Conservation (phyloP, 2,329 filamentous ascomycete genomes). For the Coniochaeta ligniaria region DNA sequence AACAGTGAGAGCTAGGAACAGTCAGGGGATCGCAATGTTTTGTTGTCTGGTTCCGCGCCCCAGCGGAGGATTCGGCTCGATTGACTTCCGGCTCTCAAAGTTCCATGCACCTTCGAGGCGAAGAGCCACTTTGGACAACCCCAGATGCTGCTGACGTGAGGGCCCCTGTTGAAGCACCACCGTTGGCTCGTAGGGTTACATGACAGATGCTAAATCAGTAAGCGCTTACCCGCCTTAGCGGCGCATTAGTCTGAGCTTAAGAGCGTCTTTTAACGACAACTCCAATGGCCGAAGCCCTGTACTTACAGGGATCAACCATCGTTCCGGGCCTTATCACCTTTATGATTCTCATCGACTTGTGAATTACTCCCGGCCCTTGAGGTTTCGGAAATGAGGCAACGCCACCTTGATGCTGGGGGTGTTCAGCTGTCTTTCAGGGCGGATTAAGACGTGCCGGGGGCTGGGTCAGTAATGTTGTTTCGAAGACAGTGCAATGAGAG, state of each 20-base stretch:
- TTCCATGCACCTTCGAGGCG: no score
- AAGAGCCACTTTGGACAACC: not conserved
- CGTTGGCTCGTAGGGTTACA: not conserved
- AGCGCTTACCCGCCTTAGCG: conserved; percentile 1
- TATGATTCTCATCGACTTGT: not conserved
- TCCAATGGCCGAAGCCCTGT: not conserved
- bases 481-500: not conserved
- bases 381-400: not conserved
- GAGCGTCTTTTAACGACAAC: not conserved
- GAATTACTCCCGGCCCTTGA: not conserved
- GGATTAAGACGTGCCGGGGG: not conserved
- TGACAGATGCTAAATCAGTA: not conserved
- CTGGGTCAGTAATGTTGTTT: not conserved
- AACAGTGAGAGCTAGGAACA: not conserved
- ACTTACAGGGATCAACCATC: not conserved
- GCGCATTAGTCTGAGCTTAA: not conserved
- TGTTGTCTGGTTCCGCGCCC: not conserved
- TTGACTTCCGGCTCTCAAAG: no score
- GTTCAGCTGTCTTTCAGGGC: not conserved
- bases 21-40: not conserved
- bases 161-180: not conserved
- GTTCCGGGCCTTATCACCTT: not conserved
- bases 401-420: not conserved
- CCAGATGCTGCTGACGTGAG: not conserved
- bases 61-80: no score